These are phyloP conservation scores for Encephalitozoon intestinalis DNA, from an alignment of 371 early-diverging fungal genomes.

Conservation along the genomic window DNA sequence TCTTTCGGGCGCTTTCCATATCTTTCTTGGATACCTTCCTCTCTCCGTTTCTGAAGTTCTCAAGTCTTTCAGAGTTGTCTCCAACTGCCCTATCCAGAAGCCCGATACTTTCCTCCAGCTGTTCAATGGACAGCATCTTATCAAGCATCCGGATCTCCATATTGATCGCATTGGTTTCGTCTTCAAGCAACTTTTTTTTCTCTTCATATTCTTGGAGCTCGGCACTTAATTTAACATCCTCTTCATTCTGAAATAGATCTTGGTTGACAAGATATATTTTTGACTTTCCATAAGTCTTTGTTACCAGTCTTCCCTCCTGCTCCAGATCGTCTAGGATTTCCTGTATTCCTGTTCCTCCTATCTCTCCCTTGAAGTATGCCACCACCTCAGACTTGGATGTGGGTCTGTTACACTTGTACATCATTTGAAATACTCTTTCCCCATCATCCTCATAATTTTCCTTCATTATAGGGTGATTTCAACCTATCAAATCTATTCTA, in stretches of 20 bases:
- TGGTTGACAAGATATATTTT: constrained; percentile 40
- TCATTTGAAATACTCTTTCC: constrained; percentile 10
- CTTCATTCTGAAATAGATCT: constrained; percentile 7
- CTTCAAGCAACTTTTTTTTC: neutral
- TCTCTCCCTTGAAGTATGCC: constrained; percentile 29
- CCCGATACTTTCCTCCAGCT: constrained; percentile 33
- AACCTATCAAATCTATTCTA: neutral
- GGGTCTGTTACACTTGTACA: constrained; percentile 25
- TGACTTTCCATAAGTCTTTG: constrained; percentile 30
- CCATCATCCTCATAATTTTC: neutral
- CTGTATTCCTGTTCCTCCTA: neutral
- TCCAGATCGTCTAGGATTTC: constrained; percentile 24
- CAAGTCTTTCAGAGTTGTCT: constrained; percentile 3
- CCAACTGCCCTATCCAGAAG: neutral
- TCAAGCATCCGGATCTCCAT: constrained; percentile 12
- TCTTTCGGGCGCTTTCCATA: constrained; percentile 28
- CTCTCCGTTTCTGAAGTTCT: neutral
- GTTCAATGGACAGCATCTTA: constrained; percentile 31
- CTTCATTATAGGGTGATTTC: neutral
- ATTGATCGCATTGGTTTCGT: constrained; percentile 4
- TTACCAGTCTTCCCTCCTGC: constrained; percentile 12
- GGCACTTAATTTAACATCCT: constrained; percentile 6
- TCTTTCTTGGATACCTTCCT: constrained; percentile 36
- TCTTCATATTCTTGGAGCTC: neutral
- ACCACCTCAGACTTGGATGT: constrained; percentile 9